Evolutionary conservation across 1,139 yeast genomes (phyloP).

Genomic region (Taphrina deformans): DNA sequence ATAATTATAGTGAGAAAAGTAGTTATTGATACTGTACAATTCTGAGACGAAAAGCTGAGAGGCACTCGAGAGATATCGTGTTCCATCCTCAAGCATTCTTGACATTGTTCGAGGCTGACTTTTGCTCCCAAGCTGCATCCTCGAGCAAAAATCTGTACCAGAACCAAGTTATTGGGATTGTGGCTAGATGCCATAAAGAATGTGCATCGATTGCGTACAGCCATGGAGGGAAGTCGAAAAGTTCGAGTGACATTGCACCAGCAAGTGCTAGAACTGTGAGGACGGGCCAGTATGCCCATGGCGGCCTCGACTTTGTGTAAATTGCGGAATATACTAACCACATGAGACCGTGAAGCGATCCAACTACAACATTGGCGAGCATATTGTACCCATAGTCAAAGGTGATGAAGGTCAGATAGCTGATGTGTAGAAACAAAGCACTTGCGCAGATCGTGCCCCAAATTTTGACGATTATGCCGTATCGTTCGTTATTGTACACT

Average conservation of each 20-base stretch:
- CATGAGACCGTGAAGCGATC: slow-evolving; percentile 66
- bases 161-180: slow-evolving; percentile 57
- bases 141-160: slow-evolving; percentile 34
- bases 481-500: slow-evolving; percentile 52
- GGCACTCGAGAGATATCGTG: no score
- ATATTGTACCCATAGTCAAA: slow-evolving; percentile 95
- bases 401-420: slow-evolving; percentile 60
- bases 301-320: slow-evolving; percentile 35
- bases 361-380: slow-evolving; percentile 81
- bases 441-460: slow-evolving; percentile 52
- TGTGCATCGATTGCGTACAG: slow-evolving; percentile 76
- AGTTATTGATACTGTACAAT: no score
- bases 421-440: slow-evolving; percentile 63
- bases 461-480: slow-evolving; percentile 42
- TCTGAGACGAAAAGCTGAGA: no score
- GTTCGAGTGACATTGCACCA: slow-evolving; percentile 79
- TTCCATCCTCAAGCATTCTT: background rate
- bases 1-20: no score
- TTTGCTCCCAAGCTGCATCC: slow-evolving; percentile 18
- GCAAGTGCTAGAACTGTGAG: slow-evolving; percentile 56
- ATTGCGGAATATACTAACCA: slow-evolving; percentile 50
- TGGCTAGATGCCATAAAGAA: slow-evolving; percentile 66
- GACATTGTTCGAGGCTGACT: slow-evolving; percentile 43
- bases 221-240: slow-evolving; percentile 83
- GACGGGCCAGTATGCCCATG: slow-evolving; percentile 57